Evolutionary conservation across 2,329 filamentous ascomycete genomes (phyloP).

Genomic region (Mollisia scopiformis): DNA sequence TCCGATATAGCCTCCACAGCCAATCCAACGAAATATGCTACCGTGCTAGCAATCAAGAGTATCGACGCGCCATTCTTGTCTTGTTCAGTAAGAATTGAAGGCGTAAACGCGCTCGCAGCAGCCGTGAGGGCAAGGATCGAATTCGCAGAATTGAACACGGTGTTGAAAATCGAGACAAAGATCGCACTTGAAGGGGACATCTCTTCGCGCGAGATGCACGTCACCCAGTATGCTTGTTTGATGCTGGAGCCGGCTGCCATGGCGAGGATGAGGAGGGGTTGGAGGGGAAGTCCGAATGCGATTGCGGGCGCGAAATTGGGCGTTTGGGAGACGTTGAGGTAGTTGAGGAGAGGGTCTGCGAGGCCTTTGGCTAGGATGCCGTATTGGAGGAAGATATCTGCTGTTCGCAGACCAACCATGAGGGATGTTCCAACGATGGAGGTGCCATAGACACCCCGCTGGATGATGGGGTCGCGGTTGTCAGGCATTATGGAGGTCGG

Average conservation of each 20-base stretch:
- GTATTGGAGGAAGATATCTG: slow-evolving; percentile 52
- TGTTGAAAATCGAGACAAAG: slow-evolving; percentile 54
- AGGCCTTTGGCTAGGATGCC: slow-evolving; percentile 51
- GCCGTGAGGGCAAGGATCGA: slow-evolving; percentile 55
- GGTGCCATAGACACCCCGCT: slow-evolving; percentile 17
- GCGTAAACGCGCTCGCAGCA: slow-evolving; percentile 45
- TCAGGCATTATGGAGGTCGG: background rate
- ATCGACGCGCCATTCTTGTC: background rate
- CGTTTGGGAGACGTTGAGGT: slow-evolving; percentile 45
- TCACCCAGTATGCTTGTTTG: slow-evolving; percentile 61
- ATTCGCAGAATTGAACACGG: slow-evolving; percentile 56
- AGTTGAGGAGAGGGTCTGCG: slow-evolving; percentile 46
- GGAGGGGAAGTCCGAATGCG: slow-evolving; percentile 48
- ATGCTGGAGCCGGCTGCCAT: slow-evolving; percentile 33
- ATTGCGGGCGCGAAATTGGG: slow-evolving; percentile 45
- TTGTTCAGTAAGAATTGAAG: slow-evolving; percentile 6
- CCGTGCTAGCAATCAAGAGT: background rate
- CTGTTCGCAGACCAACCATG: slow-evolving; percentile 49
- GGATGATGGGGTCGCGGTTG: background rate
- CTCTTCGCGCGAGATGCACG: slow-evolving; percentile 50
- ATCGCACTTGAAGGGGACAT: slow-evolving; percentile 48
- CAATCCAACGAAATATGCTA: background rate
- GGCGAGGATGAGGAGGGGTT: slow-evolving; percentile 44
- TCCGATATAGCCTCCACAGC: slow-evolving; percentile 56
- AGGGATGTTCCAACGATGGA: slow-evolving; percentile 41